Percentiles rank a stretch among this genome's conserved stretches.
Conservation (phyloP, 1,139 yeast genomes). For the Hyphopichia burtonii region DNA sequence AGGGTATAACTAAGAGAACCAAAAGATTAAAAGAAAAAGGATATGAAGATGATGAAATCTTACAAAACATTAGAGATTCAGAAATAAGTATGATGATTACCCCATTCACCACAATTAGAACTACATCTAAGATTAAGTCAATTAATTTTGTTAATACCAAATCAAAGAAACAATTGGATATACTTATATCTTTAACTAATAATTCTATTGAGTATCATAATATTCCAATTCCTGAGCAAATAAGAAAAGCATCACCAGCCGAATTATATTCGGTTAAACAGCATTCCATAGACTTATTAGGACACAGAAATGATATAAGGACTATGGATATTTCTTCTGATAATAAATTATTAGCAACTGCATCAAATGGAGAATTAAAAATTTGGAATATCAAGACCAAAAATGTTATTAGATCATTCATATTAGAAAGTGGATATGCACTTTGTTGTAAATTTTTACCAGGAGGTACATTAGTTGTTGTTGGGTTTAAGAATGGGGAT, state of each 20-base stretch:
- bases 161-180: constrained; percentile 45
- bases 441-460: constrained; percentile 81
- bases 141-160: constrained; percentile 51
- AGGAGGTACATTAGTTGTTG: constrained; percentile 82
- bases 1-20: constrained; percentile 75
- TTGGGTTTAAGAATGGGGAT: constrained; percentile 90
- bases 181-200: constrained; percentile 64
- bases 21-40: constrained; percentile 75
- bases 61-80: constrained; percentile 50
- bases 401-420: constrained; percentile 77
- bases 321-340: constrained; percentile 81
- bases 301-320: constrained; percentile 89
- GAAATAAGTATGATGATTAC: constrained; percentile 60
- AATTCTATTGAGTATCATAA: constrained; percentile 74
- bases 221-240: constrained; percentile 47
- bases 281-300: constrained; percentile 68
- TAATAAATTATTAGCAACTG: constrained; percentile 78
- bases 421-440: constrained; percentile 77
- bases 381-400: constrained; percentile 80
- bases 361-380: constrained; percentile 85
- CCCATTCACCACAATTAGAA: constrained; percentile 61
- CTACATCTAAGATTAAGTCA: constrained; percentile 55
- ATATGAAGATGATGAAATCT: constrained; percentile 60
- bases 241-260: constrained; percentile 45
- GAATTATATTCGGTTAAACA: constrained; percentile 32